Conservation (phyloP, 2,329 filamentous ascomycete species). For the Microsporum canis region DNA sequence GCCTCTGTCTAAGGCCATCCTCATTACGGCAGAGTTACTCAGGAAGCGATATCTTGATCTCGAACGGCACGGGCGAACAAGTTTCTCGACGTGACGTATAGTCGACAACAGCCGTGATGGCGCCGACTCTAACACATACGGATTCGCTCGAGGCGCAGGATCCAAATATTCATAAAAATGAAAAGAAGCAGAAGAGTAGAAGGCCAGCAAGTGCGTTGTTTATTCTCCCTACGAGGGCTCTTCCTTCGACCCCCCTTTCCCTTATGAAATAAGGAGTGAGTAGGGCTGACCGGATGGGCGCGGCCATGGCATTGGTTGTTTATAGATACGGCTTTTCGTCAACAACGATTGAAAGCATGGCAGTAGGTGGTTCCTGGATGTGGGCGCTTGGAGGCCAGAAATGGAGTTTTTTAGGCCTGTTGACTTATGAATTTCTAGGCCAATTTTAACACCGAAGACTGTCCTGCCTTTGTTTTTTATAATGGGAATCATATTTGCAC, state of each 20-base stretch:
- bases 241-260: slow-evolving; percentile 2
- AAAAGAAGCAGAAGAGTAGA: slow-evolving; percentile 81
- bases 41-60: not conserved
- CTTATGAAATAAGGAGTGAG: not conserved
- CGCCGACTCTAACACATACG: slow-evolving; percentile 29
- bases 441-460: slow-evolving; percentile 89
- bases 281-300: slow-evolving; percentile 5
- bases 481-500: slow-evolving; percentile 83
- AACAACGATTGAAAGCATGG: slow-evolving; percentile 97
- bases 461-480: slow-evolving; percentile 83
- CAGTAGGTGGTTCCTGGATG: slow-evolving; percentile 52
- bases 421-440: slow-evolving; percentile 41
- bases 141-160: slow-evolving; percentile 38
- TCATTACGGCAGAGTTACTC: not conserved
- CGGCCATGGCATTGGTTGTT: not conserved
- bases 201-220: slow-evolving; percentile 67
- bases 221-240: not conserved
- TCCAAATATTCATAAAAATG: slow-evolving; percentile 30
- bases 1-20: not conserved
- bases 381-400: not conserved
- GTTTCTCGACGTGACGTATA: not conserved
- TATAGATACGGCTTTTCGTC: slow-evolving; percentile 86
- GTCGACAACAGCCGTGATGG: slow-evolving; percentile 23
- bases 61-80: not conserved
- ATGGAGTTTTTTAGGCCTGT: not conserved